These are phyloP conservation scores for Lagenidium giganteum DNA, from an alignment of 352 stramenopile species.

Conservation along the genomic window DNA sequence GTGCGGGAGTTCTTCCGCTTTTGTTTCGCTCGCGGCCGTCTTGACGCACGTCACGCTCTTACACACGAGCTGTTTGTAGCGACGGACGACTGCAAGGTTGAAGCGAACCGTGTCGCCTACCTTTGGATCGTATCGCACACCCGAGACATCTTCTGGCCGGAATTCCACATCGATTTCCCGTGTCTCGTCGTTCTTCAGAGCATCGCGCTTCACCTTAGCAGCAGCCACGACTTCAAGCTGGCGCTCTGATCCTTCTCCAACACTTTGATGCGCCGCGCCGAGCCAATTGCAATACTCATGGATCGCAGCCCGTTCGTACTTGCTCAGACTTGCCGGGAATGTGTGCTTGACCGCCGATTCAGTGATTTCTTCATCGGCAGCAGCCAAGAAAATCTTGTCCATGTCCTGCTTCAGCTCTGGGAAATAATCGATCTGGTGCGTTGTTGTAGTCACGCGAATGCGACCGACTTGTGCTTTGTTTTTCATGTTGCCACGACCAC, in stretches of 20 bases:
- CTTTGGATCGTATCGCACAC: constrained; percentile 62
- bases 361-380: constrained; percentile 5
- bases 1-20: constrained; percentile 15
- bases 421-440: constrained; percentile 54
- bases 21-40: constrained; percentile 13
- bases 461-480: constrained; percentile 31
- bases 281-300: constrained; percentile 65
- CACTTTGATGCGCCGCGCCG: constrained; percentile 46
- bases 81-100: constrained; percentile 51
- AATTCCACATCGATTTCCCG: constrained; percentile 48
- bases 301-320: constrained; percentile 55
- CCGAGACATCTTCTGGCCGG: constrained; percentile 44
- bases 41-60: constrained; percentile 45
- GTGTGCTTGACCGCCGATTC: constrained; percentile 10
- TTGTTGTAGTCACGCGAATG: constrained; percentile 28
- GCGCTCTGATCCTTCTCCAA: constrained; percentile 30
- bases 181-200: background rate
- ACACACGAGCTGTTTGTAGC: constrained; percentile 59
- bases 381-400: constrained; percentile 32
- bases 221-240: constrained; percentile 30
- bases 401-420: constrained; percentile 57
- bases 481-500: constrained; percentile 24
- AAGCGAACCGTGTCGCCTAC: constrained; percentile 63
- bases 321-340: constrained; percentile 42
- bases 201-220: constrained; percentile 16